Conservation (phyloP, 306 rosid species). For the Leucaena leucocephala region DNA sequence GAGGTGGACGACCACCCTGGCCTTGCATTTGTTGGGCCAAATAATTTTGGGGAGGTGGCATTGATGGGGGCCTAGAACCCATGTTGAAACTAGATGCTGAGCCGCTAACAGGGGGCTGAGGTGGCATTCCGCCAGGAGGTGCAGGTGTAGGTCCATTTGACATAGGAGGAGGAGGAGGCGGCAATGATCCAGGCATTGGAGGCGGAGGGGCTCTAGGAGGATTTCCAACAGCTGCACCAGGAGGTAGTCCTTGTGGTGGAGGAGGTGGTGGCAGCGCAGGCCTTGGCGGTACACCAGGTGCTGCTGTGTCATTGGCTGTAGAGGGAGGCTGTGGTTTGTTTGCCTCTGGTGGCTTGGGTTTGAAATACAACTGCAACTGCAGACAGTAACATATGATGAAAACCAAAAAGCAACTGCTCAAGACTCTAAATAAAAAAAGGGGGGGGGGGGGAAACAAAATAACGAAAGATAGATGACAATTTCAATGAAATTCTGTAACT, state of each 20-base stretch:
- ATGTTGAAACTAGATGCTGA: slow-evolving; percentile 60
- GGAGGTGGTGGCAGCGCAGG: slow-evolving; percentile 82
- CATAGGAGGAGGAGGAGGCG: slow-evolving; percentile 78
- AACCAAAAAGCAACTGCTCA: not conserved
- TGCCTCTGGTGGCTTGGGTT: slow-evolving; percentile 61
- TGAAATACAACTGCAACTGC: slow-evolving; percentile 65
- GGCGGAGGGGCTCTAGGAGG: slow-evolving; percentile 84
- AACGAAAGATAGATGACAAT: not conserved
- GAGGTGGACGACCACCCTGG: slow-evolving; percentile 61
- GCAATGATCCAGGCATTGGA: slow-evolving; percentile 68
- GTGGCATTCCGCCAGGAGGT: slow-evolving; percentile 83
- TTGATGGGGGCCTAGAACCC: slow-evolving; percentile 64
- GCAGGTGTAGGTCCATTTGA: slow-evolving; percentile 84
- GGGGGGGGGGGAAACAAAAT: slow-evolving; percentile 7
- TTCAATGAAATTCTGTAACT: slow-evolving; percentile 3
- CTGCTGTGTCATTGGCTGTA: slow-evolving; percentile 62
- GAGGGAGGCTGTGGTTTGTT: slow-evolving; percentile 60
- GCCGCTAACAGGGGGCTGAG: slow-evolving; percentile 69
- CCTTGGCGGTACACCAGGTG: slow-evolving; percentile 88
- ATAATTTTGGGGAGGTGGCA: slow-evolving; percentile 80
- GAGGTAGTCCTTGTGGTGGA: slow-evolving; percentile 70
- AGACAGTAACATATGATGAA: slow-evolving; percentile 15
- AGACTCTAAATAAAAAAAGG: not conserved
- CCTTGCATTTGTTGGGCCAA: slow-evolving; percentile 58
- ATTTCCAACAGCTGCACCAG: slow-evolving; percentile 66